These are phyloP conservation scores for Pseudozyma tsukubaensis DNA, from an alignment of 1,284 basidiomycete genomes.

Conservation along the genomic window DNA sequence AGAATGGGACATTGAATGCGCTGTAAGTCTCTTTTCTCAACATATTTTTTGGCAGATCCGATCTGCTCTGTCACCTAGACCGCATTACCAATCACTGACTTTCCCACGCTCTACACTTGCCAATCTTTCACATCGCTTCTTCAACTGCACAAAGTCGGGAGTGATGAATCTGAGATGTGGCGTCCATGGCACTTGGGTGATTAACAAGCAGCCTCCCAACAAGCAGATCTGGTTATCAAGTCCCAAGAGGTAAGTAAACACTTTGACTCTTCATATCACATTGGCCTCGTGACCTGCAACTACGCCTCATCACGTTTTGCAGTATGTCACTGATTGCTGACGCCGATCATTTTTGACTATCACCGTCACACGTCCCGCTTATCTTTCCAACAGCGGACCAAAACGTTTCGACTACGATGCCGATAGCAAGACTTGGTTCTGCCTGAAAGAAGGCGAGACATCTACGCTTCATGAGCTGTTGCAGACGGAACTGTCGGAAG, in stretches of 20 bases:
- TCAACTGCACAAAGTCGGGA: too few species aligned
- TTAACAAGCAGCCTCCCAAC: constrained; percentile 99
- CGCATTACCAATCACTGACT: not conserved
- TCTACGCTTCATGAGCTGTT: constrained; percentile 55
- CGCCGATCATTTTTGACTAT: not conserved
- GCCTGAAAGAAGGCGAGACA: constrained; percentile 56
- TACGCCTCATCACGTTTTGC: too few species aligned
- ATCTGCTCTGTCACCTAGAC: not conserved
- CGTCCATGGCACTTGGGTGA: constrained; percentile 91
- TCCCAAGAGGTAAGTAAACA: constrained; percentile 71
- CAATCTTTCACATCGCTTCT: too few species aligned
- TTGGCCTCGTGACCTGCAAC: not conserved
- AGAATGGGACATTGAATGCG: constrained; percentile 90
- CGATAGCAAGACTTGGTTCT: constrained; percentile 57
- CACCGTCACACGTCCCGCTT: not conserved
- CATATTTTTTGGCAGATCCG: constrained; percentile 7
- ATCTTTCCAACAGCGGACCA: constrained; percentile 51
- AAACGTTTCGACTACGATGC: constrained; percentile 66
- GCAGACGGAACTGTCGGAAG: constrained; percentile 51
- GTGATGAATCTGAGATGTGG: constrained; percentile 89
- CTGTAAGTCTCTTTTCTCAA: constrained; percentile 74
- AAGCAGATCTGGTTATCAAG: constrained; percentile 99
- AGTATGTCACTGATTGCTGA: too few species aligned
- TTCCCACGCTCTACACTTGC: too few species aligned
- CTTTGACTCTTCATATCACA: not conserved